Evolutionary conservation across 345 rosid species (phyloP).

Genomic region (Euphorbia lathyris): DNA sequence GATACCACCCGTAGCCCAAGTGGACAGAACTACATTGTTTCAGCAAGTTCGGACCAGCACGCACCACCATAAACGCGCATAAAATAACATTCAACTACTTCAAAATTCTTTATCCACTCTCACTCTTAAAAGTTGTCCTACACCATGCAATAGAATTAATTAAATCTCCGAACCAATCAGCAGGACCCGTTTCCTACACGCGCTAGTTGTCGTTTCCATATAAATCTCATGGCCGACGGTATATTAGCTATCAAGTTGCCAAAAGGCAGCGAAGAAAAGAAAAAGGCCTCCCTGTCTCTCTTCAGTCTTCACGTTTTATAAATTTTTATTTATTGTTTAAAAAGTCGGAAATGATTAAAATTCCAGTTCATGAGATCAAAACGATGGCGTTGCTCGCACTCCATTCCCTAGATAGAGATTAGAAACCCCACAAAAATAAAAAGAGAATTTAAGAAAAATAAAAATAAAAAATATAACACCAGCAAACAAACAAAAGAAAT

Average conservation of each 20-base stretch:
- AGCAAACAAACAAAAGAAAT: slow-evolving; percentile 10
- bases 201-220: not conserved
- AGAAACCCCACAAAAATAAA: not conserved
- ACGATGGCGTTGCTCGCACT: slow-evolving; percentile 45
- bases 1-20: slow-evolving; percentile 4
- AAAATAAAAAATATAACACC: not conserved
- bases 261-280: not conserved
- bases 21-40: not conserved
- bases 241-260: not conserved
- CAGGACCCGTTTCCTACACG: not conserved
- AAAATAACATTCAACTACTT: no score
- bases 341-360: slow-evolving; percentile 7
- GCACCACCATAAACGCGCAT: slow-evolving; percentile 16
- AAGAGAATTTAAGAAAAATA: not conserved
- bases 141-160: slow-evolving; percentile 3
- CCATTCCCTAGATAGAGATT: slow-evolving; percentile 28
- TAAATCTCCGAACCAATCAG: not conserved
- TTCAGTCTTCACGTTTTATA: not conserved
- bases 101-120: not conserved
- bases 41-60: slow-evolving; percentile 10
- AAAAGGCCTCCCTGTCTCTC: not conserved
- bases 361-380: slow-evolving; percentile 39
- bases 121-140: not conserved
- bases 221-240: slow-evolving; percentile 40
- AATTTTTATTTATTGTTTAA: not conserved